These are phyloP conservation scores for Anisogramma anomala DNA, from an alignment of 2,329 filamentous ascomycete genomes.

Conservation along the genomic window DNA sequence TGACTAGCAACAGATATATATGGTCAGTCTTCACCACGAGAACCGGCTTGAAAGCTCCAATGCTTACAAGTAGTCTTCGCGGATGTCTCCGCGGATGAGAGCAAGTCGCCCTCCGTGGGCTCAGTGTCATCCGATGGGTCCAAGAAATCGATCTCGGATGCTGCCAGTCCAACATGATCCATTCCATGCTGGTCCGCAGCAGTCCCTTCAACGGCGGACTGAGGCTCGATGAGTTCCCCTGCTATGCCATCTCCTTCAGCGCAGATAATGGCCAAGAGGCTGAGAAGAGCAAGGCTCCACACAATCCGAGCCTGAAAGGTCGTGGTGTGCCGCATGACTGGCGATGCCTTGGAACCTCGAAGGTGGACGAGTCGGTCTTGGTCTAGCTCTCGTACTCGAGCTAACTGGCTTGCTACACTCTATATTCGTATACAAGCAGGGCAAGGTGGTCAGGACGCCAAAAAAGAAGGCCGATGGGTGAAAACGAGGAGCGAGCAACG, in stretches of 20 bases:
- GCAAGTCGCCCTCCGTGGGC: too few species aligned
- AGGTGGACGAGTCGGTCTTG: too few species aligned
- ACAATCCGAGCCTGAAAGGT: neutral
- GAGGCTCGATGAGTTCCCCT: neutral
- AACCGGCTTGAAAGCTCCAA: too few species aligned
- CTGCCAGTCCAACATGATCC: neutral
- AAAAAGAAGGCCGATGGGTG: too few species aligned
- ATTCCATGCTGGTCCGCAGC: neutral
- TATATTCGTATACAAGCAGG: too few species aligned
- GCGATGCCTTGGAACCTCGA: too few species aligned
- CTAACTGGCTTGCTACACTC: too few species aligned
- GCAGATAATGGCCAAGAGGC: neutral
- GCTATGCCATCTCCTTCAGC: neutral
- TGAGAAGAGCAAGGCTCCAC: neutral
- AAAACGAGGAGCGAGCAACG: too few species aligned
- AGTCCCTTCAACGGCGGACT: neutral
- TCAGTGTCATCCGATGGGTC: neutral
- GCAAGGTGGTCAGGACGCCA: too few species aligned
- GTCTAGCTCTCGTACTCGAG: too few species aligned
- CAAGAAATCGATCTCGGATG: neutral
- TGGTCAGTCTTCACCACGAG: too few species aligned
- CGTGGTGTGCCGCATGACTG: neutral
- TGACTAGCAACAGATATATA: too few species aligned
- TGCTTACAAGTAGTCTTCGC: neutral
- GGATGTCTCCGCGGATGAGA: neutral